These are phyloP conservation scores for Penicillium sp. DNA, from an alignment of 2,329 filamentous ascomycete genomes.

Conservation along the genomic window DNA sequence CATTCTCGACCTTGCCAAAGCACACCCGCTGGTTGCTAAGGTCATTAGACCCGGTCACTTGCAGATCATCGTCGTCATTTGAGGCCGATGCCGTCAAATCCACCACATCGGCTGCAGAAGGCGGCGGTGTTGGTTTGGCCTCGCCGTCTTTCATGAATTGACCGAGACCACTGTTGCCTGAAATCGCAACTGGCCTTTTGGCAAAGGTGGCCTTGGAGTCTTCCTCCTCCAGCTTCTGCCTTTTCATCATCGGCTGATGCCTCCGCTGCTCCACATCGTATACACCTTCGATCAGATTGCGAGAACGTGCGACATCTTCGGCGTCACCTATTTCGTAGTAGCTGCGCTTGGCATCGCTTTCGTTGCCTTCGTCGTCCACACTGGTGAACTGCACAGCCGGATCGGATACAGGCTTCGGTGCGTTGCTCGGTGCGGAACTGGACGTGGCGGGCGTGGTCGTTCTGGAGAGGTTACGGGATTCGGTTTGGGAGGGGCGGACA, in stretches of 20 bases:
- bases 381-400: slow-evolving; percentile 31
- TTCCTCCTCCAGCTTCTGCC: slow-evolving; percentile 53
- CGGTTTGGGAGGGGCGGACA: slow-evolving; percentile 21
- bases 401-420: slow-evolving; percentile 11
- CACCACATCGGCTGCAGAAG: slow-evolving; percentile 52
- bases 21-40: slow-evolving; percentile 68
- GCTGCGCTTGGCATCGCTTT: slow-evolving; percentile 29
- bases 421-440: slow-evolving; percentile 16
- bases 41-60: slow-evolving; percentile 52
- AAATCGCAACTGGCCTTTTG: slow-evolving; percentile 42
- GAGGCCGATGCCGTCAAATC: slow-evolving; percentile 39
- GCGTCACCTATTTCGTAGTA: slow-evolving; percentile 32
- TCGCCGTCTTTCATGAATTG: slow-evolving; percentile 63
- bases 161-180: slow-evolving; percentile 56
- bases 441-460: slow-evolving; percentile 9
- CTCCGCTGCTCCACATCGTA: slow-evolving; percentile 69
- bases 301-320: slow-evolving; percentile 23
- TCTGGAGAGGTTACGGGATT: slow-evolving; percentile 13
- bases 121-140: slow-evolving; percentile 31
- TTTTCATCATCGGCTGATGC: slow-evolving; percentile 57
- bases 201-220: slow-evolving; percentile 44
- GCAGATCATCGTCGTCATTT: slow-evolving; percentile 37
- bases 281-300: slow-evolving; percentile 63
- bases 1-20: slow-evolving; percentile 69
- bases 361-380: slow-evolving; percentile 21